These are phyloP conservation scores for Penicillium cosmopolitanum DNA, from an alignment of 495 filamentous ascomycete species.

Conservation along the genomic window DNA sequence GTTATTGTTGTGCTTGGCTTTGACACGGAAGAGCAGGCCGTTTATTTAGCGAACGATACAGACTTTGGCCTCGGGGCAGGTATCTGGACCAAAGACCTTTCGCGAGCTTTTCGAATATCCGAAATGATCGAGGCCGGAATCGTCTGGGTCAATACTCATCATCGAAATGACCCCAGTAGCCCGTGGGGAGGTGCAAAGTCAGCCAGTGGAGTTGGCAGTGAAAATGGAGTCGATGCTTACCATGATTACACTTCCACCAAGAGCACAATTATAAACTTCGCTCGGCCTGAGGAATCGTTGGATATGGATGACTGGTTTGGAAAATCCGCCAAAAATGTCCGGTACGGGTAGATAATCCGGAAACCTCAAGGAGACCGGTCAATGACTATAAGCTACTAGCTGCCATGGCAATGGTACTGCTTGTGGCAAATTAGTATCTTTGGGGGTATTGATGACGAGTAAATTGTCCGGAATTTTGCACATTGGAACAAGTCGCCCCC, in stretches of 20 bases:
- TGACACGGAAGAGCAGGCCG: conserved; percentile 43
- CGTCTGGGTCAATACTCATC: conserved; percentile 54
- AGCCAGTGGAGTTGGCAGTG: conserved; percentile 32
- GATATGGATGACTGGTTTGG: conserved; percentile 33
- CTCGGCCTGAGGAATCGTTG: conserved; percentile 20
- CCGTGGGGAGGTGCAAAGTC: conserved; percentile 30
- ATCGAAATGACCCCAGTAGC: conserved; percentile 33
- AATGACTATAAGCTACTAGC: not conserved
- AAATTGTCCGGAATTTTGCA: not conserved
- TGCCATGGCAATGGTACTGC: not conserved
- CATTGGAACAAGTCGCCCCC: too few relatives aligned
- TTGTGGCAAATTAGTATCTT: not conserved
- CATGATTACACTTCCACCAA: conserved; percentile 28
- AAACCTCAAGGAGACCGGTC: not conserved
- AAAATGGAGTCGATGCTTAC: conserved; percentile 33
- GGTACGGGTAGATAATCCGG: not conserved
- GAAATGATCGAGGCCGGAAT: conserved; percentile 54
- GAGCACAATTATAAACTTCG: conserved; percentile 32
- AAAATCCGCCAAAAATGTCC: not conserved
- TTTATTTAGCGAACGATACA: conserved; percentile 45
- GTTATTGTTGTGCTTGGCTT: conserved; percentile 48
- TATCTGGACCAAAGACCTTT: conserved; percentile 57
- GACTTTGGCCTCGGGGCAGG: conserved; percentile 46
- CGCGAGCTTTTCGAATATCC: conserved; percentile 51
- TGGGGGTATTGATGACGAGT: not conserved